These are phyloP conservation scores for Boechera retrofracta DNA, from an alignment of 345 rosid genomes.

Conservation along the genomic window DNA sequence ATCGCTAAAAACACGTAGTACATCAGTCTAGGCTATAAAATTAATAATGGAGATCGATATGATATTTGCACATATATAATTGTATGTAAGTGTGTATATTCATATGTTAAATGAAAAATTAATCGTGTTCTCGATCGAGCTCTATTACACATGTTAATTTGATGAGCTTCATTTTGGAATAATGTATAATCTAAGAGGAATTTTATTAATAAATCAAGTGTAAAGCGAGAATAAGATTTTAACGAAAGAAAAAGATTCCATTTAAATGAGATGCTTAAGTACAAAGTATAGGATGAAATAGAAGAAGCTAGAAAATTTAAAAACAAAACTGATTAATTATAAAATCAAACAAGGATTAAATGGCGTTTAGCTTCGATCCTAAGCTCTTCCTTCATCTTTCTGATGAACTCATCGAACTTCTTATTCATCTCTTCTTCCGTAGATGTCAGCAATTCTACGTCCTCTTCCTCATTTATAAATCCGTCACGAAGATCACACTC, in stretches of 20 bases:
- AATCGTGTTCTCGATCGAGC: background rate
- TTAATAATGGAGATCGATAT: conserved; percentile 24
- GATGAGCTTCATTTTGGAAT: background rate
- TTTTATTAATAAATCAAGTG: background rate
- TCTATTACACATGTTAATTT: conserved; percentile 5
- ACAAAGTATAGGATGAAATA: background rate
- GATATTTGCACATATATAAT: conserved; percentile 5
- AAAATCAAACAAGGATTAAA: conserved; percentile 54
- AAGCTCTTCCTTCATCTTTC: conserved; percentile 78
- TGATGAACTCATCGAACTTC: conserved; percentile 89
- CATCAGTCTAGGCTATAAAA: conserved; percentile 26
- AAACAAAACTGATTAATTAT: background rate
- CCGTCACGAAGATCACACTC: conserved; percentile 24
- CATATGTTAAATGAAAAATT: background rate
- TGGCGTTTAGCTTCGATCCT: conserved; percentile 68
- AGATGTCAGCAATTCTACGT: conserved; percentile 42
- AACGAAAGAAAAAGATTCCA: background rate
- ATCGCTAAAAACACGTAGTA: conserved; percentile 22
- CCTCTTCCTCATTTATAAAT: conserved; percentile 26
- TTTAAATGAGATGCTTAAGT: background rate
- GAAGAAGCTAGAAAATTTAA: conserved; percentile 5
- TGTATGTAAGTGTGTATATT: background rate
- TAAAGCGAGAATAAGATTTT: background rate
- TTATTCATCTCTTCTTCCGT: conserved; percentile 75
- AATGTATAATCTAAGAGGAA: background rate